Evolutionary conservation across 768 basidiomycete genomes (phyloP), one percentile per base, ranked within the genome.

Genomic region (Russula sp.): DNA sequence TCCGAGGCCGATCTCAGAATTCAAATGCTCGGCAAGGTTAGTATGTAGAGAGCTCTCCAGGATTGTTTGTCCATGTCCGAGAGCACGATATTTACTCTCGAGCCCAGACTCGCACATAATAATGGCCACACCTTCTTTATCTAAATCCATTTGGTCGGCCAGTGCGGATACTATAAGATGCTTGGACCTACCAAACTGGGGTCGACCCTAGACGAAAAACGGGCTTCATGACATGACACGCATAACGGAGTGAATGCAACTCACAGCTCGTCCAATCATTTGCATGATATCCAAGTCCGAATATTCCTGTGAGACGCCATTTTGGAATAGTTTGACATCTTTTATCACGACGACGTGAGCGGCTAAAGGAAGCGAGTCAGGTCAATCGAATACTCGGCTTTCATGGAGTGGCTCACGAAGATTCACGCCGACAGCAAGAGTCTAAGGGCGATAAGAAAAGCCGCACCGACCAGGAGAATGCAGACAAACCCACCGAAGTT

Each of bases 371-470:
- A 40, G 18, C 5, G 32, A 4, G n/a, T 59, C 58, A 28, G n/a
- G 40, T 44, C 57, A 46, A 54, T 22, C 58, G 44, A 55, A 18
- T 22, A 4, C 28, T 28, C 13, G 54, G 54, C 46, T 61, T 24
- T 30, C 13, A 26, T 14, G 59, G 54, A 40, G 26, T 11, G 22
- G 77, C 86, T 67, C 71, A 92, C 92, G 97, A 59, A 98, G 80
- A 72, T 99, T 98, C 38, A 98, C 93, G 1, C 97, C 96, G 44
- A 98, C 94, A 0, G 97, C 95, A 28, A 99, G 79, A 16, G 96
- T 98, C 90, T 95, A 69, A 2, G 64, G 60, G 48, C 49, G 32
- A 44, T 61, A 34, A 42, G 71, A 20, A 69, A 46, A n/a, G 55
- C 28, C 24, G 18, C 42, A 34, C 36, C 18, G 38, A 38, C 50